Evolutionary conservation across 352 stramenopile genomes (phyloP), one percentile per base, ranked within the genome.

Genomic region (Pythium oligandrum): DNA sequence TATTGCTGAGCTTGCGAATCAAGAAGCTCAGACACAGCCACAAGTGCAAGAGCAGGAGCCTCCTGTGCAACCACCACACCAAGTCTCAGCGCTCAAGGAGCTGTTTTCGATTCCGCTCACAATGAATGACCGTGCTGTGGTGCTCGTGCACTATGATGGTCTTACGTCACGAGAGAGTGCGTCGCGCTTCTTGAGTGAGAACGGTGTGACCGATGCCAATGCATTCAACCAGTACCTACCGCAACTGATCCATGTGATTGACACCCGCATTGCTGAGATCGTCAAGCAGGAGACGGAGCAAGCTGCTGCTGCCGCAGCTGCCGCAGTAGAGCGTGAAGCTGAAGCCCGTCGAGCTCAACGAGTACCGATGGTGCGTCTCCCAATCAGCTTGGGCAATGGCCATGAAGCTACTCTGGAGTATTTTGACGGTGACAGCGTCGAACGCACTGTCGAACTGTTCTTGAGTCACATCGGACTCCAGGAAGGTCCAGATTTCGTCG

Each of bases 81-180:
- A 63, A 11, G 42, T 43, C 8, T 44, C 55, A 31, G 38, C 30
- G 10, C 48, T 63, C 43, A 40, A 66, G 44, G 82, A 93, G 48
- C 51, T 88, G 35, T 90, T 90, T 38, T 87, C 79, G 10, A 68
- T 90, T 35, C 74, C 78, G 10, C 38, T 93, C 32, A 88, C 70
- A 30, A 38, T 90, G 35, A 76, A 79, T 45, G 63, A 78, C 34
- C 66, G 70, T 10, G 48, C 71, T 0, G 59, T 57, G 0, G 54
- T 90, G 37, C 70, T 93, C 32, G 67, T 84, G 6, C 79, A 93
- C 54, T 73, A 80, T 43, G 78, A 90, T 44, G 74, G 78, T 6
- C 67, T 55, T 12, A 85, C 75, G 1, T 66, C 80, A 30, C 64
- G 66, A 2, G 75, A 93, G 53, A 81, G 71, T 10, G 82, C 79